Percentiles rank a stretch among this genome's conserved stretches.
Evolutionary conservation across 1,139 yeast species (phyloP).

Genomic region (Lodderomyces orthopsilosis): DNA sequence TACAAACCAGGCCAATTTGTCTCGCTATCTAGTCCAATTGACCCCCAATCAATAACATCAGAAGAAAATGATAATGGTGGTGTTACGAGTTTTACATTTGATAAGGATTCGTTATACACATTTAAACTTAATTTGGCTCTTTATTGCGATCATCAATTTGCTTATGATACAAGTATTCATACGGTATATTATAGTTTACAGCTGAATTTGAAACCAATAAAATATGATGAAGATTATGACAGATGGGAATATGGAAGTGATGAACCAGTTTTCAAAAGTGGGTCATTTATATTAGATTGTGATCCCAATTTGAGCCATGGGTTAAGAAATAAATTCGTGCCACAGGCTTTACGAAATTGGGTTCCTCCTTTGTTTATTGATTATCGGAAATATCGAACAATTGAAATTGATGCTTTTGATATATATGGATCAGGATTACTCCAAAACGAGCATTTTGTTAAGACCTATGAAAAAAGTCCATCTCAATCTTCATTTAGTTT

Average conservation of each 20-base stretch:
- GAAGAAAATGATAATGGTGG: neutral
- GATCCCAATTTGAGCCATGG: slow-evolving; percentile 29
- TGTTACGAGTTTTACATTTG: slow-evolving; percentile 9
- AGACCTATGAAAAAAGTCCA: neutral
- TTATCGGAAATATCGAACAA: slow-evolving; percentile 4
- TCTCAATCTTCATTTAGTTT: neutral
- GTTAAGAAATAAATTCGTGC: slow-evolving; percentile 31
- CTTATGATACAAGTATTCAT: neutral
- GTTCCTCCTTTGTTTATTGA: slow-evolving; percentile 29
- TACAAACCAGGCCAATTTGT: neutral
- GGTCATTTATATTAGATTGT: slow-evolving; percentile 27
- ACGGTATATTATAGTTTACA: slow-evolving; percentile 4
- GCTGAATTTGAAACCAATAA: neutral
- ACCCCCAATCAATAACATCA: neutral
- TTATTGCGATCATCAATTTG: neutral
- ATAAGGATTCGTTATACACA: slow-evolving; percentile 10
- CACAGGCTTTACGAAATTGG: slow-evolving; percentile 38
- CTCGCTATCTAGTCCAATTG: neutral
- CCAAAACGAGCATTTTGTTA: neutral
- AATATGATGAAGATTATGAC: neutral
- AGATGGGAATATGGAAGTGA: neutral
- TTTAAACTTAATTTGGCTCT: slow-evolving; percentile 9
- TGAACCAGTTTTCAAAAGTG: slow-evolving; percentile 1
- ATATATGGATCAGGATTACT: slow-evolving; percentile 10
- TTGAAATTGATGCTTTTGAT: slow-evolving; percentile 20